Evolutionary conservation across 1,284 basidiomycete genomes (phyloP), one percentile per base, ranked within the genome.

Genomic region (Porphyrellus sp.): DNA sequence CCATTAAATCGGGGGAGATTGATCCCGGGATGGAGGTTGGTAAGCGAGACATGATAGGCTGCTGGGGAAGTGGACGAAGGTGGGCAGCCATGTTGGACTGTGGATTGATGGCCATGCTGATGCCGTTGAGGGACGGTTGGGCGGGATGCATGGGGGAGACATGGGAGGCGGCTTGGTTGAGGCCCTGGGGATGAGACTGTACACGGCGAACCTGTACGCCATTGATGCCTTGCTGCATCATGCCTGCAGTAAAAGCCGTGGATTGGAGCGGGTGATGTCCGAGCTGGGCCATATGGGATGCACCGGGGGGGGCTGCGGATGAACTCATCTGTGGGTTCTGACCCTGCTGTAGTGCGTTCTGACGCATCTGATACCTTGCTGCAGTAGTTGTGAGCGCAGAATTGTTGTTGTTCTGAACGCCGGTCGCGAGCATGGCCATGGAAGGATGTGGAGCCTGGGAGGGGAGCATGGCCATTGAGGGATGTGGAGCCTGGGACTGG

Each of bases 131-230:
- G 20, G 61, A 58, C 48, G 65, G 58, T 40, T 70, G 70, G 27
- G 58, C 59, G 42, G 69, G 69, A 54, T 75, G 74, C 63, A 79
- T 75, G 40, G 67, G 68, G 34, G 63, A 62, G 28, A 74, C 68
- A 58, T 72, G 70, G 13, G 61, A 61, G 46, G 54, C 56, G 24
- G 60, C 51, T 49, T 70, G 70, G 58, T 72, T 76, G 58, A 79
- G 64, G 40, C 50, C 57, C 52, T 71, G 71, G 16, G 78, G 74
- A 63, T 84, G 81, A 21, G 81, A 80, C 58, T 71, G 67, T 20
- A 77, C 76, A 62, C 81, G 77, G 57, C 82, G 76, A 52, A 76
- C 64, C 42, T 55, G 61, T 52, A 66, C 70, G 30, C 63, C 58
- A 49, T 68, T 70, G 5, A 65, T 56, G 52, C 59, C 57, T 46